Percentiles rank a stretch among this genome's conserved stretches.
Conservation (phyloP, 164 flowering plant genomes). For the Vitis rupestris region DNA sequence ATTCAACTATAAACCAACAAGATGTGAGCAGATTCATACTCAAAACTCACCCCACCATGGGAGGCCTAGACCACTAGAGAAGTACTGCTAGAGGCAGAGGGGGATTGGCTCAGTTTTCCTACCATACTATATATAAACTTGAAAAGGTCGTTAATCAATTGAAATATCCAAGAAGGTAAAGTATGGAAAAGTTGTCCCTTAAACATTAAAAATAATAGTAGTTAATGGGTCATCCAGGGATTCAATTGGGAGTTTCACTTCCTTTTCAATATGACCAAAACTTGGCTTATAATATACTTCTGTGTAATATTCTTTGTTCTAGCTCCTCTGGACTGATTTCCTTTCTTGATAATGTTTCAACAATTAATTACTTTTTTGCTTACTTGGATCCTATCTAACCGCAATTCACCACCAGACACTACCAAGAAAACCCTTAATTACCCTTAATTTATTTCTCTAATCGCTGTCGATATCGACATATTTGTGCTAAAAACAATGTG, state of each 20-base stretch:
- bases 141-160: slow-evolving; percentile 5
- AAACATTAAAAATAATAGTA: slow-evolving; percentile 1
- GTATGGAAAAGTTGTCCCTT: slow-evolving; percentile 8
- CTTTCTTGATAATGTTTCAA: not conserved
- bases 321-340: not conserved
- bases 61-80: not conserved
- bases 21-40: slow-evolving; percentile 31
- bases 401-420: not conserved
- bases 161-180: no score
- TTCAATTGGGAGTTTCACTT: slow-evolving; percentile 9
- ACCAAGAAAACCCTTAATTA: not conserved
- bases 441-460: no score
- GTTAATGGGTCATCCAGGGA: slow-evolving; percentile 5
- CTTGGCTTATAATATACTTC: slow-evolving; percentile 16
- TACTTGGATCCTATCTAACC: not conserved
- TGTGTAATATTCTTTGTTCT: no score
- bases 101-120: not conserved
- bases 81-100: no score
- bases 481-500: no score
- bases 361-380: slow-evolving; percentile 1
- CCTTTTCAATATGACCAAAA: slow-evolving; percentile 9
- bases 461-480: no score
- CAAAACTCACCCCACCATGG: slow-evolving; percentile 1
- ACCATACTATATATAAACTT: not conserved
- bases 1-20: slow-evolving; percentile 49